Percentiles rank a stretch among this genome's conserved stretches.
Evolutionary conservation across 768 basidiomycete species (phyloP).

Genomic region (Leccinum rimulosum): DNA sequence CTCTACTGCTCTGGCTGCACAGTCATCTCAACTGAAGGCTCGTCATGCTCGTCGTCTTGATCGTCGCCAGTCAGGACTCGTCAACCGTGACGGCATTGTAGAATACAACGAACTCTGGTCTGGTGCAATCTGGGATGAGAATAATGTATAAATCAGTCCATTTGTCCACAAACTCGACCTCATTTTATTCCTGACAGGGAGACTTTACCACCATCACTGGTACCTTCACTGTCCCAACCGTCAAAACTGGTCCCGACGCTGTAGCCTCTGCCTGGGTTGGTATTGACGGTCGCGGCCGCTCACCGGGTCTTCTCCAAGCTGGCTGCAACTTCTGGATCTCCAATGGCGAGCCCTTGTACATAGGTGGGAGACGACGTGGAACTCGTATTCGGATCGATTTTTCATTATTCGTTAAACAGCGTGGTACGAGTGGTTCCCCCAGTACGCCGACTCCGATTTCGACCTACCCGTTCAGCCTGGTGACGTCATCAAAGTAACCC

Average conservation of each 20-base stretch:
- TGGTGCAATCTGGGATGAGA: constrained; percentile 14
- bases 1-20: constrained; percentile 13
- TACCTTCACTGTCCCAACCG: constrained; percentile 9
- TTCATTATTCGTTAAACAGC: constrained; percentile 9
- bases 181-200: constrained; percentile 2
- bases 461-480: too few relatives aligned
- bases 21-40: constrained; percentile 14
- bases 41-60: constrained; percentile 16
- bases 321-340: constrained; percentile 7
- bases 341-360: background rate
- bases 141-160: constrained; percentile 5
- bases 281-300: constrained; percentile 12
- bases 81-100: constrained; percentile 2
- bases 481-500: constrained; percentile 15
- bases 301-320: constrained; percentile 12
- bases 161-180: background rate
- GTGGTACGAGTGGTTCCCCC: constrained; percentile 26
- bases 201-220: constrained; percentile 10
- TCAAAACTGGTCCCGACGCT: background rate
- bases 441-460: too few relatives aligned
- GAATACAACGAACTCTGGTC: constrained; percentile 20
- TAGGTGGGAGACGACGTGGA: background rate
- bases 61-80: constrained; percentile 11
- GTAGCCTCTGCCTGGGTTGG: constrained; percentile 15
- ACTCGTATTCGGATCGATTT: background rate